phyloP scores from a whole-genome alignment of 139 green algal genomes.

The Dunaliella sp. region DNA sequence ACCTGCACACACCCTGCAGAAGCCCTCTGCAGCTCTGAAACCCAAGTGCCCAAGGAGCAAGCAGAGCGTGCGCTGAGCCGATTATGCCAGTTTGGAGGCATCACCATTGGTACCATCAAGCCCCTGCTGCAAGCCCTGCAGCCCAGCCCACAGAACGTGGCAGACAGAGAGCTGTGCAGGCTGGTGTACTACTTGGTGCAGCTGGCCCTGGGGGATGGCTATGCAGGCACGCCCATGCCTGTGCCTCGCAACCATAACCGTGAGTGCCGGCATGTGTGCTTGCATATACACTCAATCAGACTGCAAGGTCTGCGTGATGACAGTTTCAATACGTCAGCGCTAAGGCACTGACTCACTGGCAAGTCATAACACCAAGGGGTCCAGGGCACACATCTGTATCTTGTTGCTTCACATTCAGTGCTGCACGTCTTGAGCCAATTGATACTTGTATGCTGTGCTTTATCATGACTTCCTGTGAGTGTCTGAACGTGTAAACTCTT shows the following conservation, averaged over 20 bases:
- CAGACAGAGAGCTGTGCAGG: neutral
- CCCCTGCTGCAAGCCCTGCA: constrained; percentile 20
- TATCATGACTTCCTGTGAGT: too few species aligned
- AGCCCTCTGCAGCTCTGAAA: neutral
- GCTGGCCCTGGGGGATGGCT: constrained; percentile 53
- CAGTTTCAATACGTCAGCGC: too few species aligned
- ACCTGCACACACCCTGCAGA: too few species aligned
- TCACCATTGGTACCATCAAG: constrained; percentile 10
- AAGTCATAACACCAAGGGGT: too few species aligned
- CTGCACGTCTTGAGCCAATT: too few species aligned
- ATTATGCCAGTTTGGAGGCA: constrained; percentile 16
- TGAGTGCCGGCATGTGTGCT: neutral
- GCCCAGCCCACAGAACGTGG: neutral
- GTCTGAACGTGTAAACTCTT: too few species aligned
- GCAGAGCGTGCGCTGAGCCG: neutral
- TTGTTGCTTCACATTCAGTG: too few species aligned
- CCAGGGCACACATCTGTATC: too few species aligned
- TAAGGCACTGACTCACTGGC: too few species aligned
- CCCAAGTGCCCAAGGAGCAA: neutral
- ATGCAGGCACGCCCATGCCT: constrained; percentile 56
- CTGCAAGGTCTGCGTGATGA: too few species aligned
- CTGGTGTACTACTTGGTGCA: constrained; percentile 65
- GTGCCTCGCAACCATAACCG: constrained; percentile 18
- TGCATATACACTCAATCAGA: neutral
- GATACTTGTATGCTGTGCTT: too few species aligned